Evolutionary conservation across 352 stramenopile genomes (phyloP), one percentile per base, ranked within the genome.

Genomic region (Pythium phragmitis): DNA sequence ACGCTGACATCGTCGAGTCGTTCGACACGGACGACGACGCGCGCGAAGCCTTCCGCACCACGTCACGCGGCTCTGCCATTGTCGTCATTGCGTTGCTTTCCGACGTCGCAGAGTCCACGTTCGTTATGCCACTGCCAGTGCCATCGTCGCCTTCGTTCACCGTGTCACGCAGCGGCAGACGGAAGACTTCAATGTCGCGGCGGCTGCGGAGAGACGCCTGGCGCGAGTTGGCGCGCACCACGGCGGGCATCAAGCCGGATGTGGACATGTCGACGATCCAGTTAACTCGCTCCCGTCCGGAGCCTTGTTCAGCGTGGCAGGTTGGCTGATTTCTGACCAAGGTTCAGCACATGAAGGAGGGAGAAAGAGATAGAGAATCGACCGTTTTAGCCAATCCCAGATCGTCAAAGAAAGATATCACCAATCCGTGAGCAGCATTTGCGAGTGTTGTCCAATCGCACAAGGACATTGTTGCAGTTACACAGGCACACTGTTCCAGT

Each of bases 181-280:
- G 82, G 33, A 85, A 88, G 19, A 92, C 80, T 59, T 92, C 82
- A 63, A 92, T 88, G 21, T 53, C 64, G 14, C 57, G 62, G 9
- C 64, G 61, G 50, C 63, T 70, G 12, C 52, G 55, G 28, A 41
- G 13, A 46, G 62, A 72, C 19, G 3, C 42, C 34, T 59, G 39
- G 43, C 50, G 59, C 41, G 37, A 43, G 49, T 30, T 17, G 23
- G 30, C 28, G n/a, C 39, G 57, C 47, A 47, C 53, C 36, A 39
- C 21, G 36, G 50, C 34, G 7, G 34, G 7, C 34, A 39, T 39
- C 7, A 39, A 13, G 34, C 34, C 34, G 11, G 34, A 39, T 9
- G 34, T 39, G 7, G 34, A 39, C 34, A 39, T 39, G 34, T 2
- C 34, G 7, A 14, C 11, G 3, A 39, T 14, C 11, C 34, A 39